Percentiles rank a stretch among this genome's conserved stretches.
Evolutionary conservation across 2,329 filamentous ascomycete species (phyloP).

Genomic region (Juglanconis oblonga): DNA sequence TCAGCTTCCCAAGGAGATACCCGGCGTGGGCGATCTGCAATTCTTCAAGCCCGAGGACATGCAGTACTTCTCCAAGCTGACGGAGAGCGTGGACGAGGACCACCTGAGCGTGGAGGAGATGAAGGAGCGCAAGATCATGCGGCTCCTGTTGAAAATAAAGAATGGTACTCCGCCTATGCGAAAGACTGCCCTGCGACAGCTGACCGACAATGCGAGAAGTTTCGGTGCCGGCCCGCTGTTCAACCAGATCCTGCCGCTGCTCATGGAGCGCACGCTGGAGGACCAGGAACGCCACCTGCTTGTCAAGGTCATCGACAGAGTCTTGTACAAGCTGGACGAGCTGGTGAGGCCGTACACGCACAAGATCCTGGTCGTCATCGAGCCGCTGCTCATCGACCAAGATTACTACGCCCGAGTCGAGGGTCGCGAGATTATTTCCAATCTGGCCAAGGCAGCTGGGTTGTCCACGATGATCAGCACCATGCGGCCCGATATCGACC

Average conservation of each 20-base stretch:
- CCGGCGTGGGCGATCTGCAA: constrained; percentile 90
- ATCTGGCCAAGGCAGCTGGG: constrained; percentile 93
- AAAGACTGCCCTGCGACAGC: constrained; percentile 94
- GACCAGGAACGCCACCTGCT: constrained; percentile 97
- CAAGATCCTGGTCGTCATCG: constrained; percentile 97
- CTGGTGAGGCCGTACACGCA: constrained; percentile 94
- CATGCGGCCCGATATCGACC: constrained; percentile 98
- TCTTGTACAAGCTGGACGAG: constrained; percentile 97
- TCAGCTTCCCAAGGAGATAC: constrained; percentile 91
- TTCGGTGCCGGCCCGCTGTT: constrained; percentile 94
- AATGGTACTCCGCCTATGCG: constrained; percentile 98
- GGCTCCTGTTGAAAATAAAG: constrained; percentile 94
- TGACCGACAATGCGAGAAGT: constrained; percentile 94
- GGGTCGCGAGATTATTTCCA: constrained; percentile 97
- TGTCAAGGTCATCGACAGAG: constrained; percentile 98
- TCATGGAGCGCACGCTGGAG: constrained; percentile 98
- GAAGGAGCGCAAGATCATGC: constrained; percentile 98
- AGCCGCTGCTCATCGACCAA: constrained; percentile 97
- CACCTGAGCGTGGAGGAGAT: constrained; percentile 89
- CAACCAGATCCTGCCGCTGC: constrained; percentile 91
- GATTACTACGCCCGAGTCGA: constrained; percentile 99
- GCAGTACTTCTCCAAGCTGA: constrained; percentile 97
- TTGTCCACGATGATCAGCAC: constrained; percentile 99
- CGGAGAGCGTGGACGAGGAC: constrained; percentile 91
- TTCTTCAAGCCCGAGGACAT: constrained; percentile 99